These are phyloP conservation scores for Nitzschia sp. DNA, from an alignment of 108 stramenopile species.

Conservation along the genomic window DNA sequence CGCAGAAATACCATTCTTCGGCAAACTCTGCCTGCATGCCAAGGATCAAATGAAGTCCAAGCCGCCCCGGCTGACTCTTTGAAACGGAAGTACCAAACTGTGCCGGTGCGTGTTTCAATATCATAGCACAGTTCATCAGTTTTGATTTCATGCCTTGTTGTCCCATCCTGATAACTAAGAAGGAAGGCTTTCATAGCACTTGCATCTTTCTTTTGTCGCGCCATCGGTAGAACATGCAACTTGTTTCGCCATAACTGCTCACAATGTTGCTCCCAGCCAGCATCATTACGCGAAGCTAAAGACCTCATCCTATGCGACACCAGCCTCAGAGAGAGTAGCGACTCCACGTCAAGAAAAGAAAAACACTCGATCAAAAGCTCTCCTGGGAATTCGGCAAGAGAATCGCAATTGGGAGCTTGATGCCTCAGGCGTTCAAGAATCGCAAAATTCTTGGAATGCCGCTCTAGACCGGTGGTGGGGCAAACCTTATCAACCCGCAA, in stretches of 20 bases:
- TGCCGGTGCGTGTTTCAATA: conserved; percentile 35
- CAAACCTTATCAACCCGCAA: not conserved
- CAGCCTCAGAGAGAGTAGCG: conserved; percentile 20
- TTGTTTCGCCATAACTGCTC: conserved; percentile 51
- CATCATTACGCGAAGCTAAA: conserved; percentile 41
- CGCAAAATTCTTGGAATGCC: not conserved
- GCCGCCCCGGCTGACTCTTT: conserved; percentile 65
- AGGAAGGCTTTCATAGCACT: conserved; percentile 40
- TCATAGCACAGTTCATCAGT: conserved; percentile 61
- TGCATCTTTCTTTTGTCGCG: conserved; percentile 14
- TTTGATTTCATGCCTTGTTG: conserved; percentile 37
- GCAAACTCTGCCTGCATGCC: conserved; percentile 47
- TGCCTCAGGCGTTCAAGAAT: not conserved
- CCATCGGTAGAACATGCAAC: conserved; percentile 40
- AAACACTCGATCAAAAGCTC: conserved; percentile 26
- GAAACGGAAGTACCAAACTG: conserved; percentile 72
- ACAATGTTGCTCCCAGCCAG: conserved; percentile 58
- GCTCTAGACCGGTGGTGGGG: not conserved
- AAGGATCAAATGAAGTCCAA: conserved; percentile 73
- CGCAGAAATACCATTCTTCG: conserved; percentile 68
- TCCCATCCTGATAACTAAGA: conserved; percentile 40
- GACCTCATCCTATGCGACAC: conserved; percentile 17
- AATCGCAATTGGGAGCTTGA: not conserved
- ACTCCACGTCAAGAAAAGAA: conserved; percentile 36
- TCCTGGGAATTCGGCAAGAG: conserved; percentile 29